These are phyloP conservation scores for Mesembryanthemum crystallinum DNA, from an alignment of 148 eudicot species.

Conservation along the genomic window DNA sequence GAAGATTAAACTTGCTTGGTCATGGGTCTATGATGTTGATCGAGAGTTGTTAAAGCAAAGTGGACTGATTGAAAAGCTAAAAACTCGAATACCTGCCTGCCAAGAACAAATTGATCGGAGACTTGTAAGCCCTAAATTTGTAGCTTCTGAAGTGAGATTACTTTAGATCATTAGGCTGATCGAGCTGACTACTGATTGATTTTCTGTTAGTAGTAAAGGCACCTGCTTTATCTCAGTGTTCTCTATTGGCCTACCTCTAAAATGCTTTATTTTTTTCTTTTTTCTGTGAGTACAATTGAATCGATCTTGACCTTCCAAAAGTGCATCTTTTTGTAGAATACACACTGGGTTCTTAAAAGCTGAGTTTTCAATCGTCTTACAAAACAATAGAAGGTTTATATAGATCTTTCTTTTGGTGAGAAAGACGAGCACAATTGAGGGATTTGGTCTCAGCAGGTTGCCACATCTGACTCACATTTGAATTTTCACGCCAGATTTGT, in stretches of 20 bases:
- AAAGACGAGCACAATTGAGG: not conserved
- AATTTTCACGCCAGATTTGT: not conserved
- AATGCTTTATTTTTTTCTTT: too few relatives aligned
- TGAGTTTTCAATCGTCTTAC: not conserved
- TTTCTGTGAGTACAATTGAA: not conserved
- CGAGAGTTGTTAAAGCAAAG: conserved; percentile 49
- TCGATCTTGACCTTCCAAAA: not conserved
- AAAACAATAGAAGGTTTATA: not conserved
- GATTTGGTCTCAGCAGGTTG: not conserved
- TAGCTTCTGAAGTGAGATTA: conserved; percentile 1
- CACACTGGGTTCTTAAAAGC: not conserved
- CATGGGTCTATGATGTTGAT: conserved; percentile 76
- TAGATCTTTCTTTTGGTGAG: not conserved
- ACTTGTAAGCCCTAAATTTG: conserved; percentile 43
- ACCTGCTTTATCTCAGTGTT: not conserved
- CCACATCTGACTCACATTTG: not conserved
- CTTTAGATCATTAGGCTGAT: not conserved
- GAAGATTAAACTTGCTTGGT: conserved; percentile 88
- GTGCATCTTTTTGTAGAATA: not conserved
- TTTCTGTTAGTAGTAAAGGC: not conserved
- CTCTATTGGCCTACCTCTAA: not conserved
- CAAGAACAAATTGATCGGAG: conserved; percentile 53
- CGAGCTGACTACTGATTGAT: not conserved
- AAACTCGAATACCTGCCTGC: conserved; percentile 52
- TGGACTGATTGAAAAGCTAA: conserved; percentile 46